Percentiles rank a stretch among this genome's conserved stretches.
Evolutionary conservation across 2,329 filamentous ascomycete genomes (phyloP).

Genomic region (Neoscytalidium dimidiatum): DNA sequence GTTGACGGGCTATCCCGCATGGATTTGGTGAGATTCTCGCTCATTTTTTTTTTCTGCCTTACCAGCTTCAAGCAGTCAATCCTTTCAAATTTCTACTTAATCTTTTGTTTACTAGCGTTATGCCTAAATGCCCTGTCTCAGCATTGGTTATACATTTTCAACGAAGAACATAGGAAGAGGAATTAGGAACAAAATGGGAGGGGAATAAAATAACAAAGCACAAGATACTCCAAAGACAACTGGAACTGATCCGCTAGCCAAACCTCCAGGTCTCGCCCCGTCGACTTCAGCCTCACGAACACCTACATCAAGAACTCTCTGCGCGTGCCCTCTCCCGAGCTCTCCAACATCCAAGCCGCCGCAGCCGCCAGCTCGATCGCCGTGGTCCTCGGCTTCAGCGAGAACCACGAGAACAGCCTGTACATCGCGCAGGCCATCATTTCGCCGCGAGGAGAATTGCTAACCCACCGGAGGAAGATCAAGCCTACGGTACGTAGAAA

Average conservation of each 20-base stretch:
- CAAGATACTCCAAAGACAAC: neutral
- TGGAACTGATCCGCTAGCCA: slow-evolving; percentile 2
- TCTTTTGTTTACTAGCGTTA: neutral
- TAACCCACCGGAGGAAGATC: slow-evolving; percentile 43
- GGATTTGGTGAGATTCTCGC: slow-evolving; percentile 45
- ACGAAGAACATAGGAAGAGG: neutral
- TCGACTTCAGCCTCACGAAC: slow-evolving; percentile 41
- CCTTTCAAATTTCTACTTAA: neutral
- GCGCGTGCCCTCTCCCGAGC: slow-evolving; percentile 42
- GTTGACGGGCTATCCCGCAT: slow-evolving; percentile 48
- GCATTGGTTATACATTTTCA: neutral
- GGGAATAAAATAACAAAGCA: neutral
- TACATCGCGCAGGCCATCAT: slow-evolving; percentile 46
- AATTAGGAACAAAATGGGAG: too few species aligned
- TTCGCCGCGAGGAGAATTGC: slow-evolving; percentile 32
- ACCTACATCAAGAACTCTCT: slow-evolving; percentile 51
- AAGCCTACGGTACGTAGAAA: slow-evolving; percentile 43
- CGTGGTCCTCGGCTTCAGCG: slow-evolving; percentile 44
- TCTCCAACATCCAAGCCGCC: slow-evolving; percentile 42
- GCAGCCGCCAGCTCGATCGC: slow-evolving; percentile 36
- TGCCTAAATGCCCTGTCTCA: neutral
- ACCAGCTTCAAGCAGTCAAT: neutral
- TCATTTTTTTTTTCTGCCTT: neutral
- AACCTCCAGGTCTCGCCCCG: slow-evolving; percentile 38
- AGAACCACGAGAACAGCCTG: slow-evolving; percentile 38